A percentile compares a stretch with the other conserved stretches of the same genome.
These are phyloP conservation scores for Lophiotrema nucula DNA, from an alignment of 495 filamentous ascomycete genomes.

Conservation along the genomic window DNA sequence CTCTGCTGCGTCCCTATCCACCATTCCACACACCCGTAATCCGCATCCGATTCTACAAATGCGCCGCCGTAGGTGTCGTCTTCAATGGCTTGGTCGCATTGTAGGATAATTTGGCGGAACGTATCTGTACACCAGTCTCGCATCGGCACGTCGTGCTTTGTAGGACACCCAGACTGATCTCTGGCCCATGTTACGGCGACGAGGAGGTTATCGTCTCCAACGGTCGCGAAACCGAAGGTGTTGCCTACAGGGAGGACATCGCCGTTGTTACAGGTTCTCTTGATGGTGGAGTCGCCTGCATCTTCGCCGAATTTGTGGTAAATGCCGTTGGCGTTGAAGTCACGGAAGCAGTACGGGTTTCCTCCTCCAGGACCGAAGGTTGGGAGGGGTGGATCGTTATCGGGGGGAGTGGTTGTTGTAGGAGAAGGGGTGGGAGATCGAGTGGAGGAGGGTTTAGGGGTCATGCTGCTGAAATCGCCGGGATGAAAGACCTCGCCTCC, in stretches of 20 bases:
- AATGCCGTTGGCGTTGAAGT: not conserved
- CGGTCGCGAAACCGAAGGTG: not conserved
- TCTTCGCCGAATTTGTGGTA: not conserved
- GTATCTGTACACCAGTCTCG: not conserved
- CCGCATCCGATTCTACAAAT: not conserved
- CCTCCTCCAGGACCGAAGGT: not conserved
- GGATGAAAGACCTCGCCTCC: not conserved
- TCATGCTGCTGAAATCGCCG: not conserved
- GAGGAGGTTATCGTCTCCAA: not conserved
- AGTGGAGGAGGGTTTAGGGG: not conserved
- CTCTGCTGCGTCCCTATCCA: not conserved
- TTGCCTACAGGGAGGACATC: not conserved
- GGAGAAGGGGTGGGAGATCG: too few relatives aligned
- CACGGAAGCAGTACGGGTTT: not conserved
- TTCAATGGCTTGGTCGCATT: not conserved
- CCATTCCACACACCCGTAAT: not conserved
- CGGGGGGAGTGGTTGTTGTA: not conserved
- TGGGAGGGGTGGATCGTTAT: not conserved
- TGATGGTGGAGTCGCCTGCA: not conserved
- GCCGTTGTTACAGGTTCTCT: not conserved
- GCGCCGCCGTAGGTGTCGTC: not conserved
- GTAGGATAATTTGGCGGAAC: not conserved
- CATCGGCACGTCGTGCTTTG: not conserved
- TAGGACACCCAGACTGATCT: not conserved
- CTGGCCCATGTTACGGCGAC: not conserved